phyloP scores from a whole-genome alignment of 164 flowering plant species.

The Vitis riparia region DNA sequence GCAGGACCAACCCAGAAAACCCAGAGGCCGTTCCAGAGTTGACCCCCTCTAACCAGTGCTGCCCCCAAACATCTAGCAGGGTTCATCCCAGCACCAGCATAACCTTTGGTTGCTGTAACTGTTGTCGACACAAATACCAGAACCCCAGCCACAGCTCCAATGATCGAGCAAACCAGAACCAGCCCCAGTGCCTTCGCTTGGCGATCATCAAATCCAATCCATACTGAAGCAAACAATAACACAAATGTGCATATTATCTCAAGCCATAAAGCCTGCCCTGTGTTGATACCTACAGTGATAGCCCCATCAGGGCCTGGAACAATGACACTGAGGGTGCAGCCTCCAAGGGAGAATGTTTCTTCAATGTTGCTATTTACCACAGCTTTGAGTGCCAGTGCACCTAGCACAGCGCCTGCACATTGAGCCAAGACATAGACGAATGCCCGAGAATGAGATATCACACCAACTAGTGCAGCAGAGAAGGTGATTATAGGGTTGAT shows the following conservation, averaged over 20 bases:
- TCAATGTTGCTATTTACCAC: conserved; percentile 37
- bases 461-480: conserved; percentile 46
- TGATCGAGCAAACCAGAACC: conserved; percentile 26
- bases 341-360: conserved; percentile 49
- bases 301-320: conserved; percentile 48
- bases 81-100: conserved; percentile 64
- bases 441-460: conserved; percentile 51
- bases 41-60: conserved; percentile 62
- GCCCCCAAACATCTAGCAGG: conserved; percentile 77
- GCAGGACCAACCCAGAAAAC: conserved; percentile 64
- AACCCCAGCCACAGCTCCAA: conserved; percentile 49
- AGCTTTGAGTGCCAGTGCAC: conserved; percentile 52
- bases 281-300: conserved; percentile 30
- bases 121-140: conserved; percentile 47
- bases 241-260: conserved; percentile 53
- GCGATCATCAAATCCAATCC: conserved; percentile 51
- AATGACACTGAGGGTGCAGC: conserved; percentile 49
- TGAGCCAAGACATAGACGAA: conserved; percentile 51
- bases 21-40: conserved; percentile 63
- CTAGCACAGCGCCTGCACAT: conserved; percentile 50
- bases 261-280: conserved; percentile 45
- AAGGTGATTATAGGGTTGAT: conserved; percentile 50
- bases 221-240: conserved; percentile 45
- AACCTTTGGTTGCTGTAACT: conserved; percentile 47
- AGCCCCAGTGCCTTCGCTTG: conserved; percentile 37